Evolutionary conservation across 1,139 yeast genomes (phyloP), one percentile per base, ranked within the genome.

Genomic region (Candida freyschussii): DNA sequence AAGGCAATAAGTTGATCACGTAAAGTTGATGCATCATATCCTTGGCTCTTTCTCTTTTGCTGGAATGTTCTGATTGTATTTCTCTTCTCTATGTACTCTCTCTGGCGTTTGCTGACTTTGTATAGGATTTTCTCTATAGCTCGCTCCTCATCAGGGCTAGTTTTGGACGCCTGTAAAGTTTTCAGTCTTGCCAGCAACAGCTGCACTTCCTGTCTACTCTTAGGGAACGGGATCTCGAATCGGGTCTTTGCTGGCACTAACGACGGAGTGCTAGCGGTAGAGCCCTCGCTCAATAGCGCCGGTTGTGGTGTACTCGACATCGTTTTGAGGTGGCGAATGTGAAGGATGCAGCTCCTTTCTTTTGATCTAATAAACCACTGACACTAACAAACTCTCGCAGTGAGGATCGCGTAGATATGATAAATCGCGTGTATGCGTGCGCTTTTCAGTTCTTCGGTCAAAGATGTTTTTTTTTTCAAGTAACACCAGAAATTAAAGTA

Each of bases 1-100:
- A 85, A 73, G 0, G 93, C 85, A 18, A 77, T 64, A 17, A 91
- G 59, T 57, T 89, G 97, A 33, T 75, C 69, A 36, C 72, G 67
- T 38, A 89, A 63, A 32, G 79, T 56, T 5, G 61, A 65, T 14
- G 64, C 46, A 55, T 86, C 85, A 29, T 59, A 55, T n/a, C n/a
- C n/a, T n/a, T n/a, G n/a, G n/a, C n/a, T n/a, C n/a, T 37, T 29
- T 16, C 45, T 44, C 29, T 45, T 37, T 59, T 14, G 53, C 47
- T 14, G 30, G 6, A 35, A 36, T 5, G 33, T 24, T 38, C 60
- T 54, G 18, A 70, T 43, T 29, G 44, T 40, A 6, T 45, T 50
- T 6, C 51, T 44, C 15, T 62, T 60, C 26, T 50, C 48, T 26
- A 48, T 52, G 43, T 57, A 72, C 15, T 41, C 47, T 32, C 63